Evolutionary conservation across 352 stramenopile genomes (phyloP).

Genomic region (Phytophthora tubulina): DNA sequence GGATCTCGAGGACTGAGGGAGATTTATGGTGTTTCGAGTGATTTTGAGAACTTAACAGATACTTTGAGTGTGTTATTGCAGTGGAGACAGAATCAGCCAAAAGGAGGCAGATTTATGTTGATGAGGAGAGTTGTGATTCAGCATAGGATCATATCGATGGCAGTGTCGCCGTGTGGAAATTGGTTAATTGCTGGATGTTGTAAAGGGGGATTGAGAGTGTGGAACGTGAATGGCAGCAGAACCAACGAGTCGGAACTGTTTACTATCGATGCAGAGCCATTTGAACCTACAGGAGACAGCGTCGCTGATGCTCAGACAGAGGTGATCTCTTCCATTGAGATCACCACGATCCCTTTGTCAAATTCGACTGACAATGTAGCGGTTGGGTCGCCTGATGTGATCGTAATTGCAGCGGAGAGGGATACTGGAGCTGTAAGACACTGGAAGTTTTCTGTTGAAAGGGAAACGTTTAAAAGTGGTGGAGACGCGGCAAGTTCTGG

Average conservation of each 20-base stretch:
- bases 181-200: constrained; percentile 68
- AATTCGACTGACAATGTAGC: background rate
- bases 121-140: constrained; percentile 42
- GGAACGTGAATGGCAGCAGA: constrained; percentile 49
- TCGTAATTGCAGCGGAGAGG: constrained; percentile 45
- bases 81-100: constrained; percentile 31
- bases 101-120: constrained; percentile 27
- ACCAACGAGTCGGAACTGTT: constrained; percentile 29
- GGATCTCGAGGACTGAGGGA: constrained; percentile 31
- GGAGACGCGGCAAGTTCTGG: background rate
- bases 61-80: constrained; percentile 25
- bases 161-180: constrained; percentile 44
- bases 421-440: constrained; percentile 48
- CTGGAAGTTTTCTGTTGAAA: constrained; percentile 46
- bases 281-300: constrained; percentile 19
- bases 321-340: constrained; percentile 29
- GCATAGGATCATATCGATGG: constrained; percentile 48
- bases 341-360: constrained; percentile 8
- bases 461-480: constrained; percentile 17
- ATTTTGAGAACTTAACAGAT: background rate
- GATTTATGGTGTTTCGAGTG: constrained; percentile 52
- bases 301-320: constrained; percentile 8
- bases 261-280: constrained; percentile 32
- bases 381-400: constrained; percentile 22
- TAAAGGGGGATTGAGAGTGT: constrained; percentile 61